Percentiles rank a stretch among this genome's conserved stretches.
Conservation (phyloP, 768 basidiomycete genomes). For the Phanerochaete sordida region DNA sequence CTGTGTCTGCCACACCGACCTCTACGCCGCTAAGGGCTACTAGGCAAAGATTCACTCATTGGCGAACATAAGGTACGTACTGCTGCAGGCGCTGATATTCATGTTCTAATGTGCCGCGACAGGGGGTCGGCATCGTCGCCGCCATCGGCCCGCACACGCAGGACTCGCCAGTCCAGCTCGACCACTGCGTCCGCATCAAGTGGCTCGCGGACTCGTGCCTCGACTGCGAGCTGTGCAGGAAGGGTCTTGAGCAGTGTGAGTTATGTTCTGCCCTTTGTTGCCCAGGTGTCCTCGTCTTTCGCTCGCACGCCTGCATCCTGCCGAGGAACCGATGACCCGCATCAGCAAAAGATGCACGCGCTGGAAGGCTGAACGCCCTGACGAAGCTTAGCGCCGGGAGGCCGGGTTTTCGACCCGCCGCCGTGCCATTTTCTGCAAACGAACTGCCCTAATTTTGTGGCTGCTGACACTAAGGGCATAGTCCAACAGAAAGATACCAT, state of each 20-base stretch:
- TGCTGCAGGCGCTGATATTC: not conserved
- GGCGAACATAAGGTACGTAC: conserved; percentile 59
- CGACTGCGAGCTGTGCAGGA: conserved; percentile 72
- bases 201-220: conserved; percentile 75
- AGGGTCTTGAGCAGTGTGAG: conserved; percentile 75
- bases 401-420: too few relatives aligned
- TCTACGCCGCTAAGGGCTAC: conserved; percentile 71
- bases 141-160: conserved; percentile 70
- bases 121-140: conserved; percentile 79
- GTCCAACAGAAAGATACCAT: too few relatives aligned
- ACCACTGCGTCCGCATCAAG: conserved; percentile 82
- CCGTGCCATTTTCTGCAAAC: too few relatives aligned
- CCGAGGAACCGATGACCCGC: not conserved
- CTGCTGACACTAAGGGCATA: too few relatives aligned
- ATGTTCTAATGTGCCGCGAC: conserved; percentile 18
- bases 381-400: too few relatives aligned
- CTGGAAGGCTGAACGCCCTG: too few relatives aligned
- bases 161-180: conserved; percentile 61
- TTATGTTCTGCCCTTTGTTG: not conserved
- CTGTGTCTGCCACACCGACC: conserved; percentile 86
- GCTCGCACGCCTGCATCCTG: not conserved
- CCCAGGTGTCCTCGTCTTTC: not conserved
- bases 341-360: too few relatives aligned
- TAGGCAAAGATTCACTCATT: conserved; percentile 79
- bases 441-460: too few relatives aligned